These are phyloP conservation scores for Sclerotinia glacialis DNA, from an alignment of 2,329 filamentous ascomycete species.

Conservation along the genomic window DNA sequence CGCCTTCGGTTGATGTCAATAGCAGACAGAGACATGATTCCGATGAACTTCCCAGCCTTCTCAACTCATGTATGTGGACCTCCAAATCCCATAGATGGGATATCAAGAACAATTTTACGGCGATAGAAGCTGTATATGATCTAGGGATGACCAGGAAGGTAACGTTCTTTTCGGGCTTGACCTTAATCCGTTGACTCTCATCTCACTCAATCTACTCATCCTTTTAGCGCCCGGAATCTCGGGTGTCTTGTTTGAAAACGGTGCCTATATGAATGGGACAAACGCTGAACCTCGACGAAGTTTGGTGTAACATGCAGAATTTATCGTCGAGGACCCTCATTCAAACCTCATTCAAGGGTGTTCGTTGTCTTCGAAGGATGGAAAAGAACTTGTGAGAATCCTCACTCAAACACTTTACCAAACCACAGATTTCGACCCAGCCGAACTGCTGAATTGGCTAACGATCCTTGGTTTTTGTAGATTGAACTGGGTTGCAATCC, in stretches of 20 bases:
- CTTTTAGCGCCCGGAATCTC: neutral
- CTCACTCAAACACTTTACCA: neutral
- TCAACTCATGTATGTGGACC: neutral
- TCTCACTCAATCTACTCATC: neutral
- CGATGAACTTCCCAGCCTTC: neutral
- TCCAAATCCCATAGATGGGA: neutral
- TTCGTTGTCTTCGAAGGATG: too few species aligned
- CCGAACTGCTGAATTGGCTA: neutral
- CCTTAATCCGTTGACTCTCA: neutral
- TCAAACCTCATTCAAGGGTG: too few species aligned
- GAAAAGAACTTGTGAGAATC: neutral
- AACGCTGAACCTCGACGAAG: too few species aligned
- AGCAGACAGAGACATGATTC: neutral
- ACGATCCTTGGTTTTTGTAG: neutral
- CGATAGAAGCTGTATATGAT: neutral
- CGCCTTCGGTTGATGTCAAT: neutral
- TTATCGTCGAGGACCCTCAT: neutral
- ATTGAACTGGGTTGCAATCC: neutral
- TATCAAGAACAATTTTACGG: neutral
- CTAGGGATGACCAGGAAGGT: neutral
- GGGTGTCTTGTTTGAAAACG: neutral
- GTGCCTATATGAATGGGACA: neutral
- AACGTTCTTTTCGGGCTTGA: neutral
- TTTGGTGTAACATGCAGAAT: too few species aligned
- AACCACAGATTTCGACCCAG: neutral